A percentile compares a stretch with the other conserved stretches of the same genome.
Conservation (phyloP, 169 alveolate species). For the Eimeria tenella region DNA sequence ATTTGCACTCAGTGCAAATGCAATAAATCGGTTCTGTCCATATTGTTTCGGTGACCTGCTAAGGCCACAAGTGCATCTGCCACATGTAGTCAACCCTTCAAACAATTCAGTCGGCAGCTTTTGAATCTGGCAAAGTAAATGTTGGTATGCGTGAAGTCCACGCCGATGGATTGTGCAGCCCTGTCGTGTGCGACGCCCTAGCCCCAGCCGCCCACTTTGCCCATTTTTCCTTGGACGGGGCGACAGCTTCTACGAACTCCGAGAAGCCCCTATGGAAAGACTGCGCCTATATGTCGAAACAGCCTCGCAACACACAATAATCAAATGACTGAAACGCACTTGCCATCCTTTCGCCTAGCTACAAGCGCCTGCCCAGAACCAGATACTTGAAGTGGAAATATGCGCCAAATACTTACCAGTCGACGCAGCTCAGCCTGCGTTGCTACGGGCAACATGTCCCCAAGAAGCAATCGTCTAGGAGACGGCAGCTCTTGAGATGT, state of each 20-base stretch:
- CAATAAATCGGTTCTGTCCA: too few relatives aligned
- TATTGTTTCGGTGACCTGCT: too few relatives aligned
- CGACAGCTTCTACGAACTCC: constrained; percentile 53
- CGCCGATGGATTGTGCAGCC: constrained; percentile 37
- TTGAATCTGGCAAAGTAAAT: background rate
- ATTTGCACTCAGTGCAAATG: too few relatives aligned
- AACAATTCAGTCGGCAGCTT: too few relatives aligned
- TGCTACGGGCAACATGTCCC: background rate
- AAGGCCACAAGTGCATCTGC: too few relatives aligned
- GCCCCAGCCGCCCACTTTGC: constrained; percentile 50
- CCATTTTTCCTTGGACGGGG: constrained; percentile 62
- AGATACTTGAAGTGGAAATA: too few relatives aligned
- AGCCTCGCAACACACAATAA: too few relatives aligned
- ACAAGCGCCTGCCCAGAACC: too few relatives aligned
- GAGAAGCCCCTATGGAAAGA: constrained; percentile 37
- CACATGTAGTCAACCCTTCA: too few relatives aligned
- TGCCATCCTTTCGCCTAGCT: too few relatives aligned
- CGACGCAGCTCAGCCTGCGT: constrained; percentile 29
- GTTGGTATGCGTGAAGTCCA: constrained; percentile 24
- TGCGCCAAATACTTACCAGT: constrained; percentile 14
- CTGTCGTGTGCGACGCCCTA: constrained; percentile 40
- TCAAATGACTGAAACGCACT: too few relatives aligned
- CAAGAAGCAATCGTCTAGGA: constrained; percentile 20
- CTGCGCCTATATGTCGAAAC: background rate
- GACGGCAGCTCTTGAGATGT: background rate